Evolutionary conservation across 345 rosid species (phyloP), one percentile per base, ranked within the genome.

Genomic region (Pugionium cornutum): DNA sequence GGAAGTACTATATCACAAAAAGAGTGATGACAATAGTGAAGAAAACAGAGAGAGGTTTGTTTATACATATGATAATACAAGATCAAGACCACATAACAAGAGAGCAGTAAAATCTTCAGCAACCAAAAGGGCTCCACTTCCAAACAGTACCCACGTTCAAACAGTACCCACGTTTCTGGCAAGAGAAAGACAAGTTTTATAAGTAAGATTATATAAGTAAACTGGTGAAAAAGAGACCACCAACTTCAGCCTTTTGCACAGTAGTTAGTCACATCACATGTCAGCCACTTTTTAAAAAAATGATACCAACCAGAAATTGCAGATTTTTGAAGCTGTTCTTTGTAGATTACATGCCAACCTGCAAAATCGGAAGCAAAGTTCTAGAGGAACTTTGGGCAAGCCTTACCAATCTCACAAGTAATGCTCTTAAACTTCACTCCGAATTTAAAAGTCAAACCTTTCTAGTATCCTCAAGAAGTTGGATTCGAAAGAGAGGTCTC

Each of bases 401-500:
- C 46, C 72, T 61, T 60, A 47, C 51, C 64, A 66, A 55, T 46
- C 35, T 54, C 64, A 55, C 41, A 25, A 30, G 7, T 37, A 34
- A 31, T 53, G 11, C 57, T 69, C 55, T 30, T 59, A 45, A 53
- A 30, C 9, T 70, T 54, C 4, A 37, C 34, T 46, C 35, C 4
- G 9, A 37, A 62, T 4, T 18, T 18, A 27, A 46, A 62, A 61
- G 31, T 25, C 29, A 35, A 58, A 74, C 72, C 77, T 66, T 66
- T 53, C 41, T 53, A 44, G 18, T 18, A 18, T 58, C 70, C 27
- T 72, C 47, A 64, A 65, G 33, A 68, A 57, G 25, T 7, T 58
- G 65, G 66, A 51, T 72, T 64, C 4, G 56, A 18, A 31, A 62
- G 55, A 11, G 29, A 61, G 36, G 75, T 77, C 76, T 67, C 68